These are phyloP conservation scores for Arthrobotrys iridis DNA, from an alignment of 2,329 filamentous ascomycete species.

Conservation along the genomic window DNA sequence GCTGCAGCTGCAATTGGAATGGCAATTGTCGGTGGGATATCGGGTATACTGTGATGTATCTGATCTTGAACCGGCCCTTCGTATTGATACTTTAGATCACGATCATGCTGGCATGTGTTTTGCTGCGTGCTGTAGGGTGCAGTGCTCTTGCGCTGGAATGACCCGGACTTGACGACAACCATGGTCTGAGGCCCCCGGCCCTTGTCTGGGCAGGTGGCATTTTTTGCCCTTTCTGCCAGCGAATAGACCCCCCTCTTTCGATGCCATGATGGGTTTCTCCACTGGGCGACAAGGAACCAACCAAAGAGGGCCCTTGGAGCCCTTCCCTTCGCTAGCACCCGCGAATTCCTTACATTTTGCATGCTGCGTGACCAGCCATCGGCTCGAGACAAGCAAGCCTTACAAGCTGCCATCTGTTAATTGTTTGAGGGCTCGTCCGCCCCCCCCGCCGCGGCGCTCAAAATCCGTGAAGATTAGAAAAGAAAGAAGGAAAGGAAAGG, in stretches of 20 bases:
- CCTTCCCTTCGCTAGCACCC: constrained; percentile 45
- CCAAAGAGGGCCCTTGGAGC: constrained; percentile 16
- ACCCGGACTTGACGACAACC: constrained; percentile 40
- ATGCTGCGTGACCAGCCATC: constrained; percentile 51
- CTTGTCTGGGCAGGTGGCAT: constrained; percentile 49
- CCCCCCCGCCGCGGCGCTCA: neutral
- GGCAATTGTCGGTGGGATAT: neutral
- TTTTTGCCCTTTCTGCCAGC: constrained; percentile 52
- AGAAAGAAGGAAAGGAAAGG: no score
- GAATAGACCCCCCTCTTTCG: constrained; percentile 50
- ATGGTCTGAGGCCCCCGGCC: constrained; percentile 40
- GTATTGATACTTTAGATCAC: neutral
- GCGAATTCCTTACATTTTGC: constrained; percentile 53
- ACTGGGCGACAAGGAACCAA: constrained; percentile 41
- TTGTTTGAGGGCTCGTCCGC: constrained; percentile 5
- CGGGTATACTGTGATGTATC: neutral
- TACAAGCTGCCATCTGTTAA: constrained; percentile 41
- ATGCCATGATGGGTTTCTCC: constrained; percentile 38
- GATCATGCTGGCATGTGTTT: constrained; percentile 16
- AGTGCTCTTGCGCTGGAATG: constrained; percentile 23
- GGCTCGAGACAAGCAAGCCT: constrained; percentile 27
- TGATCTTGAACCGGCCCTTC: neutral
- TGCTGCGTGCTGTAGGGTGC: neutral
- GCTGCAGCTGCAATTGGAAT: neutral
- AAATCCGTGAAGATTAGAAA: constrained; percentile 24